Evolutionary conservation across 345 rosid genomes (phyloP).

Genomic region (Gossypium mustelinum): DNA sequence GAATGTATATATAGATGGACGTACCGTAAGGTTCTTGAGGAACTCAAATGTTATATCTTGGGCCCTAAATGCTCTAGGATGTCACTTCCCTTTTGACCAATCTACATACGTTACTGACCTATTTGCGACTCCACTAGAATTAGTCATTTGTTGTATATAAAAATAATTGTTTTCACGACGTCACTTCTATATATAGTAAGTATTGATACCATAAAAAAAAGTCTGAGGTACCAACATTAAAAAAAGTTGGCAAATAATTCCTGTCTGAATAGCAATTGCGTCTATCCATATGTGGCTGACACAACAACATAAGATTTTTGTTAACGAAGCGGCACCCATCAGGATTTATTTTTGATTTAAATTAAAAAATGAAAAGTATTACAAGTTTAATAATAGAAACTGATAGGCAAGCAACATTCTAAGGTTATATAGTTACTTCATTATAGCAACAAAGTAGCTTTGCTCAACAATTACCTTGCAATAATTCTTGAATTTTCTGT

Average conservation of each 20-base stretch:
- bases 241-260: slow-evolving; percentile 65
- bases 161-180: background rate
- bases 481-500: slow-evolving; percentile 50
- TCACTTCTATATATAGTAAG: background rate
- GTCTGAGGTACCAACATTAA: slow-evolving; percentile 38
- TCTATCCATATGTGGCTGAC: slow-evolving; percentile 34
- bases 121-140: slow-evolving; percentile 64
- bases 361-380: background rate
- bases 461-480: slow-evolving; percentile 43
- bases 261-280: slow-evolving; percentile 63
- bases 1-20: background rate
- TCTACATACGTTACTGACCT: slow-evolving; percentile 48
- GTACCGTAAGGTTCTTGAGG: slow-evolving; percentile 51
- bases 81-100: slow-evolving; percentile 56
- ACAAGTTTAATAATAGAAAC: background rate
- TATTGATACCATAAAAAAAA: background rate
- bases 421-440: no score
- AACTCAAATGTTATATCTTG: slow-evolving; percentile 52
- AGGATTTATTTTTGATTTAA: no score
- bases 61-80: slow-evolving; percentile 60
- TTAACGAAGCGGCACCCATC: no score
- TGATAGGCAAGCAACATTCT: background rate
- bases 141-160: slow-evolving; percentile 42
- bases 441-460: background rate
- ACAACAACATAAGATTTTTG: no score